A percentile compares a stretch with the other conserved stretches of the same genome.
Evolutionary conservation across 768 basidiomycete species (phyloP).

Genomic region (Podaxis sp.): DNA sequence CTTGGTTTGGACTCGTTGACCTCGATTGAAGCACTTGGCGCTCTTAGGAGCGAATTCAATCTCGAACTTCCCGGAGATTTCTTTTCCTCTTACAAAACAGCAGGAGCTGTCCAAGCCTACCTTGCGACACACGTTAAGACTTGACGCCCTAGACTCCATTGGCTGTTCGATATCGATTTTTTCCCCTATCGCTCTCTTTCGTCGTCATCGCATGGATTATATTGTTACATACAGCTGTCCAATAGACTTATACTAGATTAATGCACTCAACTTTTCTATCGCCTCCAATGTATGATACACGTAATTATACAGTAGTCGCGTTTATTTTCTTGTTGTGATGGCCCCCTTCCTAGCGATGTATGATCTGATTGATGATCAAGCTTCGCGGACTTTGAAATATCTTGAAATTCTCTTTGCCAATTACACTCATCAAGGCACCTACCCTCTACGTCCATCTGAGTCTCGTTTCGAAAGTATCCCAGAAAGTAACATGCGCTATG

Average conservation of each 20-base stretch:
- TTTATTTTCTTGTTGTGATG: not conserved
- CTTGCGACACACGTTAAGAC: conserved; percentile 17
- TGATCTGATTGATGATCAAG: not conserved
- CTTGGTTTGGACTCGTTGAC: conserved; percentile 67
- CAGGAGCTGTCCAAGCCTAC: conserved; percentile 37
- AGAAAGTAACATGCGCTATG: conserved; percentile 71
- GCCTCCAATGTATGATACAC: not conserved
- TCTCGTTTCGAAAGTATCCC: not conserved
- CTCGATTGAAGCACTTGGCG: conserved; percentile 59
- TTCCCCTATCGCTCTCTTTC: conserved; percentile 5
- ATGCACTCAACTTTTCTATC: not conserved
- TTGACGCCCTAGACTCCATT: not conserved
- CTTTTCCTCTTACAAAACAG: conserved; percentile 41
- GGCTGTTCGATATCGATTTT: not conserved
- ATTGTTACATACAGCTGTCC: too few relatives aligned
- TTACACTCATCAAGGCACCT: not conserved
- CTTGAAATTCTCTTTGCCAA: not conserved
- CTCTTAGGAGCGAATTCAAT: conserved; percentile 40
- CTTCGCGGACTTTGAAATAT: not conserved
- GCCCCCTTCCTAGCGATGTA: not conserved
- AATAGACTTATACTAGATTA: not conserved
- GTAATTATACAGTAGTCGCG: not conserved
- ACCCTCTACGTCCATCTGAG: not conserved
- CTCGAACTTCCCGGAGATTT: conserved; percentile 45
- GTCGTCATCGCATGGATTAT: not conserved